Base-by-base conservation (phyloP, 805 yeast species). In the Kuraishia piskuri region DNA sequence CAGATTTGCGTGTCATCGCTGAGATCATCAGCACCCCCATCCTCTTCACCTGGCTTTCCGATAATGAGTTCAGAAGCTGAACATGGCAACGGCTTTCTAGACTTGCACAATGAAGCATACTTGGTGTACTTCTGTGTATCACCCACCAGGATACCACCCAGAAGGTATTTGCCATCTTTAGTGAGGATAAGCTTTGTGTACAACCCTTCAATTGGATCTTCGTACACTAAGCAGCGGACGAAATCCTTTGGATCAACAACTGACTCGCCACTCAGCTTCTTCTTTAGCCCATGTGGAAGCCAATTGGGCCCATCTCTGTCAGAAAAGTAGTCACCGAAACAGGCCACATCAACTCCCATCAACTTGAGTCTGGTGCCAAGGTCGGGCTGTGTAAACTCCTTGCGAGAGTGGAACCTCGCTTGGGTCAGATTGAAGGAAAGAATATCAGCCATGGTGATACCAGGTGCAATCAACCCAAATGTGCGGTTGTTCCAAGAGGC, bases 301-400 rank as follows among this genome's bases (percentile, higher is more conserved):
- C 69, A 67, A 50, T 62, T 65, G 21, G 72, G 69, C n/a, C 70
- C 71, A 45, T 59, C 57, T 21, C 56, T 60, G 52, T 69, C 72
- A 2, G 72, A 69, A 55, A 69, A 69, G 50, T 64, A 68, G 52
- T 69, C 72, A 22, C 73, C 73, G 61, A 69, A 69, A 6, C 71
- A 65, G 22, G 72, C 73, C 21, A 68, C 73, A 51, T 69, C 69
- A 23, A 68, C 72, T 14, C 72, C 72, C 71, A 69, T 67, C 17
- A 67, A 60, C 53, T 69, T 68, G 47, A 69, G 59, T 22, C 72
- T 61, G 4, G 73, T 69, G 24, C 71, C 70, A 19, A 67, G 53
- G 52, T 66, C 69, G 3, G 73, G 72, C 52, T 68, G 69, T 1
- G 62, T 48, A 53, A 69, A 69, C 54, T 57, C 54, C 22, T 61